Base-by-base conservation (phyloP, 1,284 basidiomycete species). In the Boletus smithii region DNA sequence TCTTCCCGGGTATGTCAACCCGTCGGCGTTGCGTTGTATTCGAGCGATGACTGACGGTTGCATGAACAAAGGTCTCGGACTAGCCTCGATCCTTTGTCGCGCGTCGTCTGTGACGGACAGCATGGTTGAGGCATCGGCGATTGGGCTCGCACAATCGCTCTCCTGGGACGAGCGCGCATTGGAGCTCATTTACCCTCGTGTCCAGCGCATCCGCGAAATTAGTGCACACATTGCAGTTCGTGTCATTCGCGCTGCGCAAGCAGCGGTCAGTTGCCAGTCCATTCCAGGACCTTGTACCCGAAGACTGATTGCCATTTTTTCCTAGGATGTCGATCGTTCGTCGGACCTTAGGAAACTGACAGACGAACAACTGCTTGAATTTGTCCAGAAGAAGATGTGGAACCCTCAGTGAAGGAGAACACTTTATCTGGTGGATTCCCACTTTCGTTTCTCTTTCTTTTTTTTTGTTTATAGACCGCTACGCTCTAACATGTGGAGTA, bases 151-250 rank as follows among this genome's bases (percentile, higher is more conserved):
- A 4, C 73, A 87, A 56, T 80, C 89, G 5, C 76, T 95, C 38
- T 91, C 80, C 5, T 58, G 69, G 13, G 85, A 89, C 38, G 94
- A 97, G 69, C 78, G 70, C 44, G 73, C 69, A 7, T 59, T 69
- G 31, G 85, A 80, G 29, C 72, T 91, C 46, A 66, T 92, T 13
- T 93, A 91, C 67, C 89, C 90, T 42, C 79, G 79, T 44, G 72
- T 91, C 53, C 79, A 85, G 55, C 76, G 90, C 56, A 93, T 95
- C 59, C 77, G 91, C 37, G 88, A 92, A 58, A 92, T 95, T 60
- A 88, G 86, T 55, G 81, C 79, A 2, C 66, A 75, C 45, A 88
- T 95, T 54, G 87, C 90, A 11, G 68, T 71, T 44, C 73, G 77
- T 36, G 90, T 94, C 46, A 85, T 94, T 58, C 79, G 82, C 46